phyloP scores from a whole-genome alignment of 345 rosid species.

The Combretum micranthum region DNA sequence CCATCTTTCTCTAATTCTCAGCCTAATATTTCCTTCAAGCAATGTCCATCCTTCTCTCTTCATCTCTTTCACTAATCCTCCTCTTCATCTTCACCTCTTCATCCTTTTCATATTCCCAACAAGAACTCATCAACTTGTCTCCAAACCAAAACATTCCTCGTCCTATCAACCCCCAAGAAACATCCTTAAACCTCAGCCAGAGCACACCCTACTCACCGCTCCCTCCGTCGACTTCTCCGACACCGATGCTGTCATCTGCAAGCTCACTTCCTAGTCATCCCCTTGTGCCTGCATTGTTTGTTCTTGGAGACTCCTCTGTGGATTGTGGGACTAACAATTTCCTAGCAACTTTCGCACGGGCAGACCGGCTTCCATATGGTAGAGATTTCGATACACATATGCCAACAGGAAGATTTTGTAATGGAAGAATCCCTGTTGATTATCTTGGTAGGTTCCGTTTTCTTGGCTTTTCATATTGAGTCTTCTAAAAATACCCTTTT shows the following conservation, averaged over 20 bases:
- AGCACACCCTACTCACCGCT: constrained; percentile 7
- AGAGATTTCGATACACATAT: constrained; percentile 76
- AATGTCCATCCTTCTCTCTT: constrained; percentile 31
- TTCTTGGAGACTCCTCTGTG: constrained; percentile 80
- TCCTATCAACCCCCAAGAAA: constrained; percentile 8
- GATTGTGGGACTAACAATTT: constrained; percentile 81
- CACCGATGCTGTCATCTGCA: background rate
- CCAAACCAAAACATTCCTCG: constrained; percentile 9
- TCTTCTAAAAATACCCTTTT: too few relatives aligned
- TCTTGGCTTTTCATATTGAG: background rate
- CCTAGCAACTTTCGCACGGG: constrained; percentile 87
- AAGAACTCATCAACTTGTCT: constrained; percentile 7
- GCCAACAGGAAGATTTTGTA: constrained; percentile 85
- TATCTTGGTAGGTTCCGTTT: constrained; percentile 42
- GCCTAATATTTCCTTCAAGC: constrained; percentile 1
- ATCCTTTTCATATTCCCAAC: constrained; percentile 15
- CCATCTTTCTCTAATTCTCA: constrained; percentile 11
- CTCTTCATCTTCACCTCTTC: constrained; percentile 13
- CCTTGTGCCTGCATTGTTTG: constrained; percentile 61
- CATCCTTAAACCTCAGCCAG: background rate
- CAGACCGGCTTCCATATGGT: constrained; percentile 86
- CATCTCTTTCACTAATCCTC: constrained; percentile 26
- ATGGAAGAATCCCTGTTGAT: constrained; percentile 92
- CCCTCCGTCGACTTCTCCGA: background rate
- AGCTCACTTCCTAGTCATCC: constrained; percentile 19